Evolutionary conservation across 768 basidiomycete species (phyloP).

Genomic region (Coprinopsis strossmayeri): DNA sequence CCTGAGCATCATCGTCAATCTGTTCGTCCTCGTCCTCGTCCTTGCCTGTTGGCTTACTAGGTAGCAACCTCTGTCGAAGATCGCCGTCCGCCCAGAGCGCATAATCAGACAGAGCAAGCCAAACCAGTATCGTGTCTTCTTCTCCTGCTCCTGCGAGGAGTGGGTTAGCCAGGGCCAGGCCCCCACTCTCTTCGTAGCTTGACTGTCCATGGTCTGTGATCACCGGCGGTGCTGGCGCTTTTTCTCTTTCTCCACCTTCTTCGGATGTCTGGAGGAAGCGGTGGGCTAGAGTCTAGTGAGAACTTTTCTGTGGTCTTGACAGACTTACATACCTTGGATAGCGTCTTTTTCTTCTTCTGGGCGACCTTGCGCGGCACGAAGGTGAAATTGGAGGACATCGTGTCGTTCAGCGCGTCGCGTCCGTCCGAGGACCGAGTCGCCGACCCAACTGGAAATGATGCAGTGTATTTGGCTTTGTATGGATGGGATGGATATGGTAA

Average conservation of each 20-base stretch:
- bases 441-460: too few species aligned
- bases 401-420: too few species aligned
- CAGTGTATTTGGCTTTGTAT: too few species aligned
- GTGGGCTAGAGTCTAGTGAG: neutral
- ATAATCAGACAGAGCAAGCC: conserved; percentile 66
- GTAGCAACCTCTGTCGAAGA: conserved; percentile 43
- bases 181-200: too few species aligned
- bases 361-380: conserved; percentile 23
- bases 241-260: conserved; percentile 9
- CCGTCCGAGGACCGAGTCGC: too few species aligned
- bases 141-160: conserved; percentile 25
- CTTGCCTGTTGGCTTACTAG: conserved; percentile 8
- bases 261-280: conserved; percentile 1
- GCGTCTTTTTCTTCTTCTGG: conserved; percentile 12
- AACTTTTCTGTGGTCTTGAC: conserved; percentile 1
- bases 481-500: too few species aligned
- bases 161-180: too few species aligned
- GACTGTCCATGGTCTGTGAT: neutral
- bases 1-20: conserved; percentile 11
- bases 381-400: conserved; percentile 8
- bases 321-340: conserved; percentile 10
- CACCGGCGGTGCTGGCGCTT: neutral
- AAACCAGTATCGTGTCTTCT: conserved; percentile 44
- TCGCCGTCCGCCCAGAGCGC: conserved; percentile 59
- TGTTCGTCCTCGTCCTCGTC: conserved; percentile 12